phyloP scores from a whole-genome alignment of 371 early-diverging fungal genomes.

The Cokeromyces recurvatus region DNA sequence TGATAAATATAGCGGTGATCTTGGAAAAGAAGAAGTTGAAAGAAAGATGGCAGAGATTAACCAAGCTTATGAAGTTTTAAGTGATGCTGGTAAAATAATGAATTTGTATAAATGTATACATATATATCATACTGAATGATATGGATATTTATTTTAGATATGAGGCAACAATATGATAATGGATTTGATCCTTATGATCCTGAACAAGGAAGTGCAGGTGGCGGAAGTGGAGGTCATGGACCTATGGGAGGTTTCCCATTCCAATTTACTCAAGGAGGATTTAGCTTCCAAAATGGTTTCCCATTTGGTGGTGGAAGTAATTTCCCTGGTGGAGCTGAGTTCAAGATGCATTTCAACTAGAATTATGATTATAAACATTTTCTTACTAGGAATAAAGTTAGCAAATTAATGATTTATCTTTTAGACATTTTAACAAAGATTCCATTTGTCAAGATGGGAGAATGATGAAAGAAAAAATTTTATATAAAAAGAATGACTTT shows the following conservation, averaged over 20 bases:
- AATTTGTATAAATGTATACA: neutral
- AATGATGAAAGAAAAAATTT: too few relatives aligned
- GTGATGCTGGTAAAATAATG: constrained; percentile 61
- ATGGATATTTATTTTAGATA: too few relatives aligned
- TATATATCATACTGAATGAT: too few relatives aligned
- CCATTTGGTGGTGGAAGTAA: constrained; percentile 9
- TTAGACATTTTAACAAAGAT: too few relatives aligned
- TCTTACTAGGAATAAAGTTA: too few relatives aligned
- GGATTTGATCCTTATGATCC: constrained; percentile 96
- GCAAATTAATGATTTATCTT: too few relatives aligned
- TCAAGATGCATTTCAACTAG: constrained; percentile 14
- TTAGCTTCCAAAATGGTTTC: constrained; percentile 14
- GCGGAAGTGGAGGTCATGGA: constrained; percentile 15
- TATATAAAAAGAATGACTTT: too few relatives aligned
- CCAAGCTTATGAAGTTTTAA: constrained; percentile 88
- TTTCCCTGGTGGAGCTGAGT: constrained; percentile 2
- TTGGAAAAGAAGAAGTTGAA: constrained; percentile 71
- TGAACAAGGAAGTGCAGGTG: constrained; percentile 37
- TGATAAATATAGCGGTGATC: constrained; percentile 84
- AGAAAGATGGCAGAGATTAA: constrained; percentile 92
- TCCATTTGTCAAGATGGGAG: too few relatives aligned
- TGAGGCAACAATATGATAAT: constrained; percentile 75
- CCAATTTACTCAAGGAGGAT: constrained; percentile 38
- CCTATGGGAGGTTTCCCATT: constrained; percentile 36
- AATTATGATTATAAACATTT: too few relatives aligned